These are phyloP conservation scores for Fraxinus pennsylvanica DNA, from an alignment of 257 asterid species.

Conservation along the genomic window DNA sequence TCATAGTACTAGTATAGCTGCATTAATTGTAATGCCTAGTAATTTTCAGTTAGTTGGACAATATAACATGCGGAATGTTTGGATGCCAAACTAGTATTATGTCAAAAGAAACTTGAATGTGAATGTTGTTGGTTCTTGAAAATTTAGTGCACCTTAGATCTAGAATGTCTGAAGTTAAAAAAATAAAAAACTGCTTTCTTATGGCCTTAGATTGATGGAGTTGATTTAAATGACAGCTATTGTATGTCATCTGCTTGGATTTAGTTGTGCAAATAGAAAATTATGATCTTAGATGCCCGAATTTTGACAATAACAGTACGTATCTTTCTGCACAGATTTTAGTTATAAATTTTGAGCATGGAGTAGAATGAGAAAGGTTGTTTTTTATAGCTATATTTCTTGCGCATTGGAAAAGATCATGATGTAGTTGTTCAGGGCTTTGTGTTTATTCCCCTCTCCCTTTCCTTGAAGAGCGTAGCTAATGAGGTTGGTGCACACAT, in stretches of 20 bases:
- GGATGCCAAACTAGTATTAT: not conserved
- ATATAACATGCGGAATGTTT: constrained; percentile 3
- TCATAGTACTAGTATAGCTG: constrained; percentile 16
- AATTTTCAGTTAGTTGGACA: constrained; percentile 26
- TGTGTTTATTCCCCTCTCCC: not conserved
- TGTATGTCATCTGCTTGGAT: constrained; percentile 8
- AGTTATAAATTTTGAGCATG: not conserved
- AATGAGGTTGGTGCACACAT: not conserved
- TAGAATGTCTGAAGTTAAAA: not conserved
- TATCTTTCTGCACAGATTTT: not conserved
- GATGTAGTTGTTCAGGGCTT: not conserved
- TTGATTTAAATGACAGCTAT: constrained; percentile 17
- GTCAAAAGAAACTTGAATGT: constrained; percentile 1
- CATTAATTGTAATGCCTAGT: constrained; percentile 14
- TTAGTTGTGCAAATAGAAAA: not conserved
- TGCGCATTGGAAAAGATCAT: not conserved
- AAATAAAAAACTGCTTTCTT: not conserved
- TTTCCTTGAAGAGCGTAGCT: not conserved
- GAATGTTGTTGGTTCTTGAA: constrained; percentile 14
- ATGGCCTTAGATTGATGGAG: constrained; percentile 24
- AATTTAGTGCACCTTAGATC: not conserved
- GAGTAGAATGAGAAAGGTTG: not conserved
- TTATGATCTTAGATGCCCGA: not conserved
- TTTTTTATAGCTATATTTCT: not conserved
- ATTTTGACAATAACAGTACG: not conserved